A percentile compares a stretch with the other conserved stretches of the same genome.
Conservation (phyloP, 2,329 filamentous ascomycete genomes). For the Plectosphaerella plurivora region DNA sequence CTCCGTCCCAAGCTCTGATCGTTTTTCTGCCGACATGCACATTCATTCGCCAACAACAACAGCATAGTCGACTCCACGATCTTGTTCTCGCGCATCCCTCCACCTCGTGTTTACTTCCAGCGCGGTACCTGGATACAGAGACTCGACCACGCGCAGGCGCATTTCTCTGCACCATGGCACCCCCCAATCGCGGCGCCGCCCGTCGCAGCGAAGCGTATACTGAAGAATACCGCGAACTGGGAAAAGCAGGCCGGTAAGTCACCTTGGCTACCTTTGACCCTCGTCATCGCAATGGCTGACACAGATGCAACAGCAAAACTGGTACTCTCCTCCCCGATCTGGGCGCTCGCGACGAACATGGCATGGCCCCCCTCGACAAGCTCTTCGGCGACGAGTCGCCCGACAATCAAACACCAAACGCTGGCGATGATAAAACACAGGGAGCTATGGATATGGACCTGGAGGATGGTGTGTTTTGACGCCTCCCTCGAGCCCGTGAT, state of each 20-base stretch:
- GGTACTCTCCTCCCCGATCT: conserved; percentile 76
- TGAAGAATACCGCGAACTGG: conserved; percentile 39
- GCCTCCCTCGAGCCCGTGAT: no score
- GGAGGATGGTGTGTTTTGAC: conserved; percentile 36
- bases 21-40: no score
- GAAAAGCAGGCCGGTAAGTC: conserved; percentile 43
- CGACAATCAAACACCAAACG: conserved; percentile 6
- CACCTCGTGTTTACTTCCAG: no score
- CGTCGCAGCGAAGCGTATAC: conserved; percentile 30
- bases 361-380: conserved; percentile 80
- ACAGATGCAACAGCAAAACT: conserved; percentile 65
- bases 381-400: conserved; percentile 77
- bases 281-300: neutral
- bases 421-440: conserved; percentile 21
- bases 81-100: no score
- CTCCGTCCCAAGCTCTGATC: no score
- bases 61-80: no score
- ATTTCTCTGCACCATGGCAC: conserved; percentile 25
- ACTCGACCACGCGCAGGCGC: no score
- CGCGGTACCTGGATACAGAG: no score
- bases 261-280: neutral
- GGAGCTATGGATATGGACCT: conserved; percentile 50
- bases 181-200: conserved; percentile 23
- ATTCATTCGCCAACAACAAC: no score
- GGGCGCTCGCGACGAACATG: conserved; percentile 82